These are phyloP conservation scores for Lasiosphaeriaceae sp. DNA, from an alignment of 495 filamentous ascomycete species.

Conservation along the genomic window DNA sequence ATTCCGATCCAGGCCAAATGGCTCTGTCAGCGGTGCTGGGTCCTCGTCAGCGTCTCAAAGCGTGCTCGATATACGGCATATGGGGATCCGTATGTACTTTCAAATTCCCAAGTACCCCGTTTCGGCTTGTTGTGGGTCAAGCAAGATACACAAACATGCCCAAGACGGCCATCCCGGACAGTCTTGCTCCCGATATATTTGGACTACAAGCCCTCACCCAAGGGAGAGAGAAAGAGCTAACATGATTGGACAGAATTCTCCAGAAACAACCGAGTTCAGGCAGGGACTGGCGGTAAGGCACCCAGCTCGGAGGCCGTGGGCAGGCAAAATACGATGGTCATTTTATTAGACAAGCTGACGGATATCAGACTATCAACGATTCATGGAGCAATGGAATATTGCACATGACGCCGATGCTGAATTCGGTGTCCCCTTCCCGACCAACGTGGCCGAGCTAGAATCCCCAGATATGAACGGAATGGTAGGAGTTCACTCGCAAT, in stretches of 20 bases:
- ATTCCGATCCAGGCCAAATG: slow-evolving; percentile 14
- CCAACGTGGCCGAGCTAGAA: slow-evolving; percentile 25
- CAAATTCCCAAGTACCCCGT: too few species aligned
- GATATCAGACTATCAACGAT: slow-evolving; percentile 27
- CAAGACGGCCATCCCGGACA: too few species aligned
- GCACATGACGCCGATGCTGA: slow-evolving; percentile 27
- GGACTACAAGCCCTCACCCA: too few species aligned
- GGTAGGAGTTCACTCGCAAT: slow-evolving; percentile 19
- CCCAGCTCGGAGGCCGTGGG: background rate
- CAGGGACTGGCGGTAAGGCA: slow-evolving; percentile 20
- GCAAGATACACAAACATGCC: too few species aligned
- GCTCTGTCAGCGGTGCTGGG: background rate
- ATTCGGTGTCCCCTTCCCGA: slow-evolving; percentile 27
- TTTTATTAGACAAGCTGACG: background rate
- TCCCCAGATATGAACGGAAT: slow-evolving; percentile 27
- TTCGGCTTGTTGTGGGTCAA: too few species aligned
- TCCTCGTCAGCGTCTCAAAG: slow-evolving; percentile 10
- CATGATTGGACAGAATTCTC: slow-evolving; percentile 17
- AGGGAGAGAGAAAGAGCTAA: too few species aligned
- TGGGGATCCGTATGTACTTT: slow-evolving; percentile 22
- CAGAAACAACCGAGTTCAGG: slow-evolving; percentile 20
- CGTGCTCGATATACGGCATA: slow-evolving; percentile 25
- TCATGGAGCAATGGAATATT: slow-evolving; percentile 26
- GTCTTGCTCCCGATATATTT: too few species aligned
- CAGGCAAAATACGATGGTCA: background rate